phyloP scores from a whole-genome alignment of 768 basidiomycete genomes.

The Hericium coralloides region DNA sequence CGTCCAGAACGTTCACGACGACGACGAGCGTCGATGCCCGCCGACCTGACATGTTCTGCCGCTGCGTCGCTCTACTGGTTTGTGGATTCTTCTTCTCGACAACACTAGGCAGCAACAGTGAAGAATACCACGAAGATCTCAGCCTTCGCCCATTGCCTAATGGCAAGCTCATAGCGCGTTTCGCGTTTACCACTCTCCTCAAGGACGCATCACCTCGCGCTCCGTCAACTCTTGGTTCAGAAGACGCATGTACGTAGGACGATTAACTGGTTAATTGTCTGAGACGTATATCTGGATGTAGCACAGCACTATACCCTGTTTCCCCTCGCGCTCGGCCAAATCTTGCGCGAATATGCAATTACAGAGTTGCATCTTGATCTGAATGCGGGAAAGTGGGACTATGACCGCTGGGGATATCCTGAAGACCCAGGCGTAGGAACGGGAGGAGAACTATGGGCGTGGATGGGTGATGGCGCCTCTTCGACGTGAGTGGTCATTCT shows the following conservation, averaged over 20 bases:
- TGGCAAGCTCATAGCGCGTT: slow-evolving; percentile 73
- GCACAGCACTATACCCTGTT: slow-evolving; percentile 85
- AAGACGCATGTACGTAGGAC: slow-evolving; percentile 41
- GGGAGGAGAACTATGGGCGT: slow-evolving; percentile 87
- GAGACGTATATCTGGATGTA: slow-evolving; percentile 18
- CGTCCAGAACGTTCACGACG: too few species aligned
- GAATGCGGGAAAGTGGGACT: slow-evolving; percentile 90
- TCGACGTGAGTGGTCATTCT: slow-evolving; percentile 33
- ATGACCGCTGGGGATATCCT: slow-evolving; percentile 76
- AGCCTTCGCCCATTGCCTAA: slow-evolving; percentile 57
- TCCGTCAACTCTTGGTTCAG: slow-evolving; percentile 35
- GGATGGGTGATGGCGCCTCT: slow-evolving; percentile 65
- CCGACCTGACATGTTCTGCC: too few species aligned
- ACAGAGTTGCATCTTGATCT: slow-evolving; percentile 85
- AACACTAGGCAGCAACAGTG: slow-evolving; percentile 12
- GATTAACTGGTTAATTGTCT: neutral
- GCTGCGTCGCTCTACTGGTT: too few species aligned
- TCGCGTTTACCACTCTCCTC: slow-evolving; percentile 67
- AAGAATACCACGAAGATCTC: slow-evolving; percentile 49
- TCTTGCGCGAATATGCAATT: slow-evolving; percentile 77
- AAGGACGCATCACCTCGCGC: slow-evolving; percentile 45
- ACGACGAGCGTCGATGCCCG: too few species aligned
- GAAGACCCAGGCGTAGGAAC: slow-evolving; percentile 67
- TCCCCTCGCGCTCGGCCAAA: slow-evolving; percentile 79
- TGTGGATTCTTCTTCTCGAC: too few species aligned